Evolutionary conservation across 75 land plant genomes (phyloP), one percentile per base, ranked within the genome.

Genomic region (Pinus taeda): DNA sequence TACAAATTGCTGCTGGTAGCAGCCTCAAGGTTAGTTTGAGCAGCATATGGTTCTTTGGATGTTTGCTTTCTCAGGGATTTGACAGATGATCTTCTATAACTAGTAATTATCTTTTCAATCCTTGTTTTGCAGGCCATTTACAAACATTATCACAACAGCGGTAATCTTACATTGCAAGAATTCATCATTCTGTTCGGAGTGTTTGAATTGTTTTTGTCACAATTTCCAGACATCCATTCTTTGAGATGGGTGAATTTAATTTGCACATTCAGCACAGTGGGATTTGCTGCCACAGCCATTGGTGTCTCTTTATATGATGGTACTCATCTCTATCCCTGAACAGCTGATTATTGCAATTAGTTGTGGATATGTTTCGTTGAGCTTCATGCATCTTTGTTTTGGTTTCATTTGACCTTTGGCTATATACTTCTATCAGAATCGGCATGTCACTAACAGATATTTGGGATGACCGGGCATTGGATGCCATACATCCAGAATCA

Each of bases 201-300:
- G 59, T 77, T 77, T 57, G 88, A 90, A 39, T 82, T 90, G 3
- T 37, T 83, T 37, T 81, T 90, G n/a, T 90, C 92, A 4, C 92
- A 90, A 64, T 67, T 90, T 4, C 92, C 92, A n/a, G 85, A 84
- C 61, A 90, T 90, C 78, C 92, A 90, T 74, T 90, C 92, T 20
- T 70, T 90, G 72, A 78, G 92, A 57, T 85, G 83, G 83, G 83
- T 87, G 22, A 90, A 90, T 76, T 87, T 80, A 1, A 59, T 88
- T 60, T 90, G 87, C 85, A 90, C 92, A 22, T 72, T 78, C 57
- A 85, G 90, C 74, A 90, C 90, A 3, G 58, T 90, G 59, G 92
- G 84, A 71, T 90, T 90, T 84, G 82, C 92, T 64, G 45, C 67
- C 4, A 83, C 84, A 30, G 78, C 87, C 49, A 85, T 88, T 71